Evolutionary conservation across 768 basidiomycete genomes (phyloP).

Genomic region (Clathrus columnatus): DNA sequence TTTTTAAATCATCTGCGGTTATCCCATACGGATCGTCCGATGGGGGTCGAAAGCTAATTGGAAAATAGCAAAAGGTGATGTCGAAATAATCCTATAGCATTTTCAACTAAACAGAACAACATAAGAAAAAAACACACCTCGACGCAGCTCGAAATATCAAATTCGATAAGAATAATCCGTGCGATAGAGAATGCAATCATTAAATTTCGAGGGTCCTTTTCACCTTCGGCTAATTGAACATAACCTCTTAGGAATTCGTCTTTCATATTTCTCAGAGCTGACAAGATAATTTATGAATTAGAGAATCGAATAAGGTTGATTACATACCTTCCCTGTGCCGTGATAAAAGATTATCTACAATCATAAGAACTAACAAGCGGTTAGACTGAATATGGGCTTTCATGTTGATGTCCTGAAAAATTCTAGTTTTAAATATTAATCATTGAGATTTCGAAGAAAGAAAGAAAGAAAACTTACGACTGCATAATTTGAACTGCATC

Average conservation of each 20-base stretch:
- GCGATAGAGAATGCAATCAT: constrained; percentile 83
- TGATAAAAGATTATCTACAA: constrained; percentile 72
- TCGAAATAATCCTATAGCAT: constrained; percentile 75
- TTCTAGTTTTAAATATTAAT: constrained; percentile 30
- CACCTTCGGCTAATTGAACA: constrained; percentile 76
- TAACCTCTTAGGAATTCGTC: constrained; percentile 70
- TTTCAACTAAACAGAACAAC: background rate
- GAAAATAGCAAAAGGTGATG: constrained; percentile 96
- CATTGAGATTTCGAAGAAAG: background rate
- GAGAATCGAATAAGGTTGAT: background rate
- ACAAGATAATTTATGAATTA: constrained; percentile 12
- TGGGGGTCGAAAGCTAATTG: constrained; percentile 92
- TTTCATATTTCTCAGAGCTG: constrained; percentile 66
- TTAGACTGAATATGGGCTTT: constrained; percentile 72
- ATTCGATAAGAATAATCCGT: constrained; percentile 79
- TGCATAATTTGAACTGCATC: constrained; percentile 54
- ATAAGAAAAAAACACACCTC: constrained; percentile 47
- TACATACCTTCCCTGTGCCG: constrained; percentile 52
- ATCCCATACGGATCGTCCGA: constrained; percentile 93
- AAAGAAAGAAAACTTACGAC: constrained; percentile 41
- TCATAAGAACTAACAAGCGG: constrained; percentile 70
- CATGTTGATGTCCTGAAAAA: constrained; percentile 76
- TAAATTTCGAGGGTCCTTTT: constrained; percentile 95
- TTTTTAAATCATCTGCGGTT: constrained; percentile 75
- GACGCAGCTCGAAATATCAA: constrained; percentile 62